Base-by-base conservation (phyloP, 768 basidiomycete genomes). In the Tulasnella calospora region DNA sequence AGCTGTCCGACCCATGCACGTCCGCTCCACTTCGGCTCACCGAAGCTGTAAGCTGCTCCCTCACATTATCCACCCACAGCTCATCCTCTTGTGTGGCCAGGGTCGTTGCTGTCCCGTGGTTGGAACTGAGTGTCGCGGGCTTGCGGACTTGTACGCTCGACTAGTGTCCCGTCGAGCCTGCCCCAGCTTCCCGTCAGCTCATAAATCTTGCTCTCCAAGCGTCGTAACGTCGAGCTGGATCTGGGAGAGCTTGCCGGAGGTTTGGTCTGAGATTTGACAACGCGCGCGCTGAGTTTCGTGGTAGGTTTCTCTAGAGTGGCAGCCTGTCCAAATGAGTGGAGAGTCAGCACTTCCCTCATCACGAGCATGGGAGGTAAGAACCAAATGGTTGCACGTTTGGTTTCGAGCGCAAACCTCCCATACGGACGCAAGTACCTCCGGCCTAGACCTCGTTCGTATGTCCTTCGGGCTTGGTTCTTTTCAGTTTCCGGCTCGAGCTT, bases 191-290 rank as follows among this genome's bases (percentile, higher is more conserved):
- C 83, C 89, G 8, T 88, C 87, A 80, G 94, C 94, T 79, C n/a
- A n/a, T 93, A 92, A 27, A 94, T 90, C 36, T 90, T 88, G 75
- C 86, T 89, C 79, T 93, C 92, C 33, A 90, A 85, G 35, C 92
- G 89, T 57, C 90, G 86, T 69, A 90, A 88, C 0, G 86, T 86
- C 35, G 80, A 35, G 5, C 87, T 85, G 1, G 88, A 84, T 38
- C 81, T 73, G 8, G 91, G 89, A 23, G 89, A 87, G 80, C 85
- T 91, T 15, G 89, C 84, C 80, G 93, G 90, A 6, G 93, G 91
- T 82, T 87, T 92, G 0, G 94, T 93, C 83, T 94, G 93, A n/a
- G 94, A 86, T 82, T 95, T 94, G 15, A 93, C 90, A 77, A 95
- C 90, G 57, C 91, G 92, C 55, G 93, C 88, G 79, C 94, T 94